These are phyloP conservation scores for Xerocomus brunneocitrinus DNA, from an alignment of 768 basidiomycete species.

Conservation along the genomic window DNA sequence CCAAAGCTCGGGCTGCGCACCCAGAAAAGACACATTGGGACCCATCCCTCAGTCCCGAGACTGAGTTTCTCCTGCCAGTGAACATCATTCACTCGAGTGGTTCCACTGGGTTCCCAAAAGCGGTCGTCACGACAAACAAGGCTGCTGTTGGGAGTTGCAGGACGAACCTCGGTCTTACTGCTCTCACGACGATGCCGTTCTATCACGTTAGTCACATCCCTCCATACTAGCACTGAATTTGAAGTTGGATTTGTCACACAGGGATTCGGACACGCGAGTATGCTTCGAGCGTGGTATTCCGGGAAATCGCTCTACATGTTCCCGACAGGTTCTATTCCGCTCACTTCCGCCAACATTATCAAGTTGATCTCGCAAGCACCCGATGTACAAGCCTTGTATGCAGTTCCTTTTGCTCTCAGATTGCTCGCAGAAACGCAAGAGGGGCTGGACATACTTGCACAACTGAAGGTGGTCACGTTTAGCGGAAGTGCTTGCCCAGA, in stretches of 20 bases:
- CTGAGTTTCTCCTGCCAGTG: slow-evolving; percentile 19
- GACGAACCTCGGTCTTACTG: slow-evolving; percentile 25
- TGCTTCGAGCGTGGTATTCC: slow-evolving; percentile 43
- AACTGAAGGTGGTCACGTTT: slow-evolving; percentile 46
- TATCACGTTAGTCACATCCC: slow-evolving; percentile 24
- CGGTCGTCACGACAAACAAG: slow-evolving; percentile 36
- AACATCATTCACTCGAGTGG: slow-evolving; percentile 27
- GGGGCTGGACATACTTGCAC: slow-evolving; percentile 38
- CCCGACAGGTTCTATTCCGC: slow-evolving; percentile 37
- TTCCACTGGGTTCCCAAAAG: slow-evolving; percentile 48
- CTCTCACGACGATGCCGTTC: slow-evolving; percentile 29
- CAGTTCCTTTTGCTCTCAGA: slow-evolving; percentile 38
- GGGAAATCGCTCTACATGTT: slow-evolving; percentile 41
- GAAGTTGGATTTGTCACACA: slow-evolving; percentile 1
- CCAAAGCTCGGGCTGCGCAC: slow-evolving; percentile 9
- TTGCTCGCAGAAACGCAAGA: slow-evolving; percentile 46
- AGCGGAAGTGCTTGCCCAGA: slow-evolving; percentile 52
- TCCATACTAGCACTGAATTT: background rate
- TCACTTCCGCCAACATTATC: slow-evolving; percentile 44
- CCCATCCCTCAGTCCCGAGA: slow-evolving; percentile 18
- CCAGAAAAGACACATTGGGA: slow-evolving; percentile 25
- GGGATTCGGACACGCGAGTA: slow-evolving; percentile 22
- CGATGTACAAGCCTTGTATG: slow-evolving; percentile 30
- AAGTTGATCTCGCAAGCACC: slow-evolving; percentile 34
- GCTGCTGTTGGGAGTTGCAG: slow-evolving; percentile 33